phyloP scores from a whole-genome alignment of 2,329 filamentous ascomycete species.

The Saccharata proteae region DNA sequence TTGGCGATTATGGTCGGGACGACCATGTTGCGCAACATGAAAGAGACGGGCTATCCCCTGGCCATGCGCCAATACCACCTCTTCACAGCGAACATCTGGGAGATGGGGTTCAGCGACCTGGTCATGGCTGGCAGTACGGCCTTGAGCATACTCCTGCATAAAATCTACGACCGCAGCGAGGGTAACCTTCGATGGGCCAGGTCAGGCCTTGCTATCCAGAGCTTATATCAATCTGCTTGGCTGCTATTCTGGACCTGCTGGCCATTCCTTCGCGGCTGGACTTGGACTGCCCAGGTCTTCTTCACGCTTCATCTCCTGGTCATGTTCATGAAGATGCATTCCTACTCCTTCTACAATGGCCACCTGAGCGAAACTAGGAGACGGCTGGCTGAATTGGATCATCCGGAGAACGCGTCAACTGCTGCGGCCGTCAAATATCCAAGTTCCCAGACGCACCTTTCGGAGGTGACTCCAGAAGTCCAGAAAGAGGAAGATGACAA shows the following conservation, averaged over 20 bases:
- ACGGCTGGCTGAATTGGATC: slow-evolving; percentile 67
- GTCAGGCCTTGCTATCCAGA: slow-evolving; percentile 73
- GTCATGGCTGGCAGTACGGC: slow-evolving; percentile 71
- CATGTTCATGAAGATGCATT: slow-evolving; percentile 98
- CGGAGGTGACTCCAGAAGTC: slow-evolving; percentile 39
- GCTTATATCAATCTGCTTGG: slow-evolving; percentile 69
- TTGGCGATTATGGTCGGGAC: slow-evolving; percentile 95
- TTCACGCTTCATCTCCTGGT: slow-evolving; percentile 82
- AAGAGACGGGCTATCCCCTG: slow-evolving; percentile 81
- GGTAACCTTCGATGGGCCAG: slow-evolving; percentile 57
- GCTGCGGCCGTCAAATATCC: slow-evolving; percentile 67
- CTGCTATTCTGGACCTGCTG: slow-evolving; percentile 59
- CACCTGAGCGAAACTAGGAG: slow-evolving; percentile 81
- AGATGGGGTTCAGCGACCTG: slow-evolving; percentile 70
- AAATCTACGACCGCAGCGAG: slow-evolving; percentile 46
- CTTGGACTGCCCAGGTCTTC: slow-evolving; percentile 96
- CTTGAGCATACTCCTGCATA: slow-evolving; percentile 62
- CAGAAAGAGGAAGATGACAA: slow-evolving; percentile 30
- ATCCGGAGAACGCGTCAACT: slow-evolving; percentile 56
- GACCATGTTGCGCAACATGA: slow-evolving; percentile 82
- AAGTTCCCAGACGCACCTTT: slow-evolving; percentile 34
- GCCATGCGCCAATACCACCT: slow-evolving; percentile 78
- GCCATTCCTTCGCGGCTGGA: slow-evolving; percentile 79
- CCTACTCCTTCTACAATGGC: slow-evolving; percentile 95
- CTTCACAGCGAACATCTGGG: slow-evolving; percentile 80